Evolutionary conservation across 1,139 yeast species (phyloP).

Genomic region (Saccharomyces pastorianus): DNA sequence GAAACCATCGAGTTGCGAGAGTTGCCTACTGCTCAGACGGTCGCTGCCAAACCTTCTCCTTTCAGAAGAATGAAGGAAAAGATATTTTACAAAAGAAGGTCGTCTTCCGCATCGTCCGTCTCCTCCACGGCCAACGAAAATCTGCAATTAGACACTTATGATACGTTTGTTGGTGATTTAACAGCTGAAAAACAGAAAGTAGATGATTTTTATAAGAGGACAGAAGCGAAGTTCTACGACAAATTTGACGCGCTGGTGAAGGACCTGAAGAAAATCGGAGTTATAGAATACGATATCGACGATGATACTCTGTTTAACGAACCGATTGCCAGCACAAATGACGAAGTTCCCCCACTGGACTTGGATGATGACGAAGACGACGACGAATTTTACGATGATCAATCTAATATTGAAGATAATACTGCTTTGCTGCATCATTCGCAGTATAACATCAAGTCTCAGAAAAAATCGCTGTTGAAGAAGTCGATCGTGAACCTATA

Average conservation of each 20-base stretch:
- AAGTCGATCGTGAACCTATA: slow-evolving; percentile 49
- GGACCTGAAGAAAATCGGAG: slow-evolving; percentile 35
- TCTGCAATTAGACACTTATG: slow-evolving; percentile 25
- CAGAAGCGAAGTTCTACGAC: slow-evolving; percentile 42
- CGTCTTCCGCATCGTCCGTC: slow-evolving; percentile 21
- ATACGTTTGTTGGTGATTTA: slow-evolving; percentile 46
- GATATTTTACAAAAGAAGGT: slow-evolving; percentile 19
- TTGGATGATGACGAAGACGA: slow-evolving; percentile 27
- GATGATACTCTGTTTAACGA: slow-evolving; percentile 2
- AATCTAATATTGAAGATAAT: slow-evolving; percentile 29
- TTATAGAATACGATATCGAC: slow-evolving; percentile 2
- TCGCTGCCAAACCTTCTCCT: slow-evolving; percentile 8
- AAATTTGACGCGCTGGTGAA: slow-evolving; percentile 45
- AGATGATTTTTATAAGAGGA: slow-evolving; percentile 49
- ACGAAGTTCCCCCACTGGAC: not conserved
- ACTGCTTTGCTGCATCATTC: slow-evolving; percentile 33
- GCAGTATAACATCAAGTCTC: slow-evolving; percentile 33
- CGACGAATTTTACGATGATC: slow-evolving; percentile 31
- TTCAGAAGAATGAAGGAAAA: slow-evolving; percentile 11
- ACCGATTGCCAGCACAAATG: not conserved
- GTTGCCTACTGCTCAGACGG: slow-evolving; percentile 7
- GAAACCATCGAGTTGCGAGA: slow-evolving; percentile 27
- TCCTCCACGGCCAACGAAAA: slow-evolving; percentile 10
- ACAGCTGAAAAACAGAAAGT: slow-evolving; percentile 50
- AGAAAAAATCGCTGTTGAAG: slow-evolving; percentile 44